phyloP scores from a whole-genome alignment of 108 stramenopile genomes.

The Nannochloropsis salina region DNA sequence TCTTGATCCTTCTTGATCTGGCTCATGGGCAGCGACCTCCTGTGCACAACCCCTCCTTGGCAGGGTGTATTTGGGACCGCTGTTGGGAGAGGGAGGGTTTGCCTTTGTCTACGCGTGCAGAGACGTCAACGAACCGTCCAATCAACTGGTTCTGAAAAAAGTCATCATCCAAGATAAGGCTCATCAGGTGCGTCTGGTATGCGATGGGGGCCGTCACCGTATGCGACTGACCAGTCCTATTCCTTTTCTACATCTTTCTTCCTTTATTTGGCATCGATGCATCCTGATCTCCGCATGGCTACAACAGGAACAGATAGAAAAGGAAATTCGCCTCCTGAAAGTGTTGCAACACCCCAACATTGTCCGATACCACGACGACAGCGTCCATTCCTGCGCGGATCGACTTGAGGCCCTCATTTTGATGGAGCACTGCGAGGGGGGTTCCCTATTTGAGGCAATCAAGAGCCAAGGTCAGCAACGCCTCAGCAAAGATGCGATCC shows the following conservation, averaged over 20 bases:
- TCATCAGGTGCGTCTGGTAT: slow-evolving; percentile 24
- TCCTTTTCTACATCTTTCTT: neutral
- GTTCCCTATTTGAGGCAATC: slow-evolving; percentile 74
- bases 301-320: slow-evolving; percentile 24
- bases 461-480: slow-evolving; percentile 55
- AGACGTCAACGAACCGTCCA: slow-evolving; percentile 33
- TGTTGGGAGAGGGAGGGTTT: slow-evolving; percentile 83
- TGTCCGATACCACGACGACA: slow-evolving; percentile 35
- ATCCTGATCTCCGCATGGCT: slow-evolving; percentile 31
- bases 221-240: neutral
- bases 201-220: neutral
- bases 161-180: slow-evolving; percentile 39
- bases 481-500: slow-evolving; percentile 28
- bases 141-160: slow-evolving; percentile 37
- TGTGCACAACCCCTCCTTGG: neutral
- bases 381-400: slow-evolving; percentile 26
- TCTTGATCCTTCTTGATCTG: too few relatives aligned
- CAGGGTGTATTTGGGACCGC: neutral
- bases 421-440: slow-evolving; percentile 87
- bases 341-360: slow-evolving; percentile 14
- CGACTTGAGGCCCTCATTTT: slow-evolving; percentile 71
- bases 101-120: slow-evolving; percentile 75
- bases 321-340: slow-evolving; percentile 25
- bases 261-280: slow-evolving; percentile 41
- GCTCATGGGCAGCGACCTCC: neutral